Conservation (phyloP, 208 protist genomes). For the Crithidia acanthocephali region DNA sequence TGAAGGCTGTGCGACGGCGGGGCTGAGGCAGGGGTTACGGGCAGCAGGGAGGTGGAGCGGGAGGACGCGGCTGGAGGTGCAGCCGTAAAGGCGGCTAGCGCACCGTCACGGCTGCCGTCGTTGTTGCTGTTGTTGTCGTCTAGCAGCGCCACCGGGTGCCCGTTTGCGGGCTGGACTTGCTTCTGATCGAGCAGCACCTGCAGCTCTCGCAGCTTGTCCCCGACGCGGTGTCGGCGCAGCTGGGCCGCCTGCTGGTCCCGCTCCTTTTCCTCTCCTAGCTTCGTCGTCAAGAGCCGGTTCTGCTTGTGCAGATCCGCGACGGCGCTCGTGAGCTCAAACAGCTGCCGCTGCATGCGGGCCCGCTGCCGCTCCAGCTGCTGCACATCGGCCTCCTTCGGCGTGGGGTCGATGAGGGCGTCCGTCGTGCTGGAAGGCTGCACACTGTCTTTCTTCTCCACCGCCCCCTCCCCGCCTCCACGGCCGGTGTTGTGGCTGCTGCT, state of each 20-base stretch:
- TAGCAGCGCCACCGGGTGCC: not conserved
- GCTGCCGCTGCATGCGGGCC: conserved; percentile 63
- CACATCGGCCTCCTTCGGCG: conserved; percentile 73
- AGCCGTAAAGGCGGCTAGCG: too few species aligned
- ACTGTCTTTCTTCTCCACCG: too few species aligned
- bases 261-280: conserved; percentile 75
- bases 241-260: conserved; percentile 73
- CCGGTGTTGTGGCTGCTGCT: not conserved
- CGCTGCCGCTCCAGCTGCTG: conserved; percentile 63
- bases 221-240: conserved; percentile 53
- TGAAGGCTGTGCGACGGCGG: not conserved
- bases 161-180: not conserved
- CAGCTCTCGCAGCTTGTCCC: conserved; percentile 39
- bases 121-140: too few species aligned
- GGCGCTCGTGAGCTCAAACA: conserved; percentile 59
- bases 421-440: not conserved
- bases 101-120: too few species aligned
- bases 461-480: too few species aligned
- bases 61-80: not conserved
- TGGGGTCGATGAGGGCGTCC: conserved; percentile 70
- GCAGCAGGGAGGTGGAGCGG: conserved; percentile 8
- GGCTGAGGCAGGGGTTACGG: not conserved
- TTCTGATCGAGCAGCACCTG: conserved; percentile 30
- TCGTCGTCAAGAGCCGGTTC: conserved; percentile 83
- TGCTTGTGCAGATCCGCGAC: conserved; percentile 71